These are phyloP conservation scores for Suillus paluster DNA, from an alignment of 768 basidiomycete genomes.

Conservation along the genomic window DNA sequence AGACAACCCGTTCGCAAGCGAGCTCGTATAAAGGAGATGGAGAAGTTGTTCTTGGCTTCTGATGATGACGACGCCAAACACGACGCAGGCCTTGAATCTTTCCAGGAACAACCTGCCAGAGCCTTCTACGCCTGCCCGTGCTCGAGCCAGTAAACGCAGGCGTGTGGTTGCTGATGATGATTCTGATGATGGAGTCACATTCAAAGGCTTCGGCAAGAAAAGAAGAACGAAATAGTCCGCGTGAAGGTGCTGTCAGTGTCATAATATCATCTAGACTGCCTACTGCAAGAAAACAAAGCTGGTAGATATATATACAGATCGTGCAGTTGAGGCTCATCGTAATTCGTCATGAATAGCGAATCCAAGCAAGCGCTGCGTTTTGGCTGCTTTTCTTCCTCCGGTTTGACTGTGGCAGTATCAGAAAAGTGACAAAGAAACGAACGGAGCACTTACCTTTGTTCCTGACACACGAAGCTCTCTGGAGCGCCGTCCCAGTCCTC, in stretches of 20 bases:
- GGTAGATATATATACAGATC: background rate
- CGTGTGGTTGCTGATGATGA: conserved; percentile 62
- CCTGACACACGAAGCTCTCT: conserved; percentile 98
- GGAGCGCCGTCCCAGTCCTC: conserved; percentile 98
- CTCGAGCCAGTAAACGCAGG: conserved; percentile 26
- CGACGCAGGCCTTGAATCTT: background rate
- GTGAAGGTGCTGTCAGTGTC: background rate
- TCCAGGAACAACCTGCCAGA: background rate
- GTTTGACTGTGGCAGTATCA: conserved; percentile 59
- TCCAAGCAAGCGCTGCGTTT: conserved; percentile 82
- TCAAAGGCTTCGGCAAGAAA: conserved; percentile 60
- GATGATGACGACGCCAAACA: conserved; percentile 43
- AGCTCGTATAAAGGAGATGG: conserved; percentile 35
- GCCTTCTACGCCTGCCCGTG: conserved; percentile 10
- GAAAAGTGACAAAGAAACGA: background rate
- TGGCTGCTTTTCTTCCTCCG: conserved; percentile 86
- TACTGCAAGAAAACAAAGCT: background rate
- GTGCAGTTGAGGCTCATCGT: conserved; percentile 14
- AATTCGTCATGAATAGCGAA: conserved; percentile 86
- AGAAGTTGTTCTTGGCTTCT: conserved; percentile 57
- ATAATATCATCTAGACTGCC: conserved; percentile 2
- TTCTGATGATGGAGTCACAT: conserved; percentile 73
- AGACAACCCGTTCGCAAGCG: conserved; percentile 24
- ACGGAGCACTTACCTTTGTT: conserved; percentile 65
- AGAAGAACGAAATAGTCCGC: conserved; percentile 15